These are phyloP conservation scores for Leccinum disarticulatum DNA, from an alignment of 768 basidiomycete genomes.

Conservation along the genomic window DNA sequence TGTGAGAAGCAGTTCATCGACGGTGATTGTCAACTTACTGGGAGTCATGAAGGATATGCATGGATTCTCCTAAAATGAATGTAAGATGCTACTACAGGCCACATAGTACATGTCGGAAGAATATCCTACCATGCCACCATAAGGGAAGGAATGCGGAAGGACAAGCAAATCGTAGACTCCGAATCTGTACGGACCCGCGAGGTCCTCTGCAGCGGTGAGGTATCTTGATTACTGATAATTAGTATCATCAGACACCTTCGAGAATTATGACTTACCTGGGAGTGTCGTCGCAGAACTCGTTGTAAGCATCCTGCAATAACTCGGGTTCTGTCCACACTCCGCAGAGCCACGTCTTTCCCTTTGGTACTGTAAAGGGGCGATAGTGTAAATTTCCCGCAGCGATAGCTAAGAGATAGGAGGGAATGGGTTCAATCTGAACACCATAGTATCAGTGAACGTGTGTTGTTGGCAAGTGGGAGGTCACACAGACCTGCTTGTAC, in stretches of 20 bases:
- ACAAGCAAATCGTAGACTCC: slow-evolving; percentile 89
- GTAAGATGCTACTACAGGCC: slow-evolving; percentile 1
- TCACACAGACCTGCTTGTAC: slow-evolving; percentile 68
- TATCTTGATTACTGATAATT: slow-evolving; percentile 46
- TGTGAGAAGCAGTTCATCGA: background rate
- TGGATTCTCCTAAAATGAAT: slow-evolving; percentile 69
- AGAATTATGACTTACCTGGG: slow-evolving; percentile 46
- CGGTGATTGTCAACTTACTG: slow-evolving; percentile 43
- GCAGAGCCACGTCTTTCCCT: slow-evolving; percentile 72
- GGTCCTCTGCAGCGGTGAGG: slow-evolving; percentile 65
- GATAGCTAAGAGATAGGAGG: slow-evolving; percentile 90
- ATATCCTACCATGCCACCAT: slow-evolving; percentile 73
- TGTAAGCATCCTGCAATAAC: slow-evolving; percentile 69
- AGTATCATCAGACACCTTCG: background rate
- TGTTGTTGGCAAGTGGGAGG: background rate
- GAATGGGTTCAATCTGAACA: slow-evolving; percentile 76
- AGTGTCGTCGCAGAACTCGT: slow-evolving; percentile 90
- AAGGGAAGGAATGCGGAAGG: slow-evolving; percentile 90
- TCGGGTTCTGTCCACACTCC: slow-evolving; percentile 94
- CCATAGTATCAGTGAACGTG: background rate
- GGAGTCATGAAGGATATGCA: slow-evolving; percentile 89
- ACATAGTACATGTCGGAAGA: background rate
- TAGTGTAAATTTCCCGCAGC: slow-evolving; percentile 84
- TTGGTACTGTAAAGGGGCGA: slow-evolving; percentile 54
- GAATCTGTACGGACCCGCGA: slow-evolving; percentile 76